A percentile compares a stretch with the other conserved stretches of the same genome.
Evolutionary conservation across 305 asterid genomes (phyloP).

Genomic region (Ruellia speciosa): DNA sequence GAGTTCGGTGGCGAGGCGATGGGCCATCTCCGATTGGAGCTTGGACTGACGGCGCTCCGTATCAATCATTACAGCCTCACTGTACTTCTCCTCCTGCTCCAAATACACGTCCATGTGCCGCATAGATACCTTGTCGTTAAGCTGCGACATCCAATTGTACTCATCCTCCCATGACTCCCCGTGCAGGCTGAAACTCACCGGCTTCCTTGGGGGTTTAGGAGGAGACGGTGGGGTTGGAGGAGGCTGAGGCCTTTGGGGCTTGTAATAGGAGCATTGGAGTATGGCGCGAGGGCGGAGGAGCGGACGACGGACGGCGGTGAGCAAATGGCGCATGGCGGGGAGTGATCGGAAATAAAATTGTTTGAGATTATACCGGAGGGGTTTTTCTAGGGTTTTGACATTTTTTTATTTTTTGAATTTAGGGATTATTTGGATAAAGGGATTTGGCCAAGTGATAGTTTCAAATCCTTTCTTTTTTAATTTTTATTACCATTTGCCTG

Average conservation of each 20-base stretch:
- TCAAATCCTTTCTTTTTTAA: no score
- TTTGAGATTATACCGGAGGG: constrained; percentile 13
- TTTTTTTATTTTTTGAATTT: no score
- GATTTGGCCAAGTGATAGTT: no score
- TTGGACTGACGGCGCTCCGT: constrained; percentile 70
- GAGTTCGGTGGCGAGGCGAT: constrained; percentile 66
- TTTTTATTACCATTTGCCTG: no score
- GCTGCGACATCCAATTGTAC: constrained; percentile 88
- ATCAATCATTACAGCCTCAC: constrained; percentile 76
- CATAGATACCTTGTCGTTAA: constrained; percentile 79
- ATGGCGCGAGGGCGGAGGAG: constrained; percentile 22
- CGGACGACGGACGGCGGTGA: constrained; percentile 37
- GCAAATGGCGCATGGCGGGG: constrained; percentile 61
- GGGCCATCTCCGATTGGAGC: constrained; percentile 83
- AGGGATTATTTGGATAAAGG: no score
- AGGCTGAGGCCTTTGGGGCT: constrained; percentile 60
- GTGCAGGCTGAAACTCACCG: constrained; percentile 53
- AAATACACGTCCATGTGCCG: constrained; percentile 91
- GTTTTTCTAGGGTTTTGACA: constrained; percentile 23
- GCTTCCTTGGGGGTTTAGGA: constrained; percentile 82
- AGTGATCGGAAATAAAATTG: constrained; percentile 18
- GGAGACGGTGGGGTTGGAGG: constrained; percentile 67
- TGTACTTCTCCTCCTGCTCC: constrained; percentile 99
- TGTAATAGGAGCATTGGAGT: constrained; percentile 53
- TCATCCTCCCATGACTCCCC: constrained; percentile 84